Base-by-base conservation (phyloP, 2,329 filamentous ascomycete species). In the Colletotrichum tanaceti region DNA sequence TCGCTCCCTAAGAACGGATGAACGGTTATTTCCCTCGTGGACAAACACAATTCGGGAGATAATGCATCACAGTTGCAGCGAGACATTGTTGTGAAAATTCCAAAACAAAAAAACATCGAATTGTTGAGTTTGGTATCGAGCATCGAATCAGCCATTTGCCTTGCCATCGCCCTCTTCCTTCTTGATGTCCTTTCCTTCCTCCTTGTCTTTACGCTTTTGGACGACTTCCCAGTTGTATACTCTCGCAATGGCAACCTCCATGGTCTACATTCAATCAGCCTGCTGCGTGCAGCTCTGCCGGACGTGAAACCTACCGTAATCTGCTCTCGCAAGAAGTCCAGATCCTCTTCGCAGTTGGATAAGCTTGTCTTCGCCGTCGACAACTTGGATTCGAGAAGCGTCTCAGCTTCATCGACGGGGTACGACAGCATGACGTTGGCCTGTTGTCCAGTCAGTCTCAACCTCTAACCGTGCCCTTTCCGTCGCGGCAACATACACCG, bases 141-240 rank as follows among this genome's bases (percentile, higher is more conserved):
- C 14, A 63, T 47, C 54, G 22, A 1, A 39, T 74, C 68, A 78
- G 24, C 73, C 77, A 55, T 76, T 76, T 2, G 78, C 73, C 71
- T 79, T 77, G 58, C 78, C 77, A 39, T 77, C 76, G 41, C 79
- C 81, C 70, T 82, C 81, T 52, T 75, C 76, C 55, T 80, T 79
- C 68, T 80, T 77, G 57, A 78, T 76, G 50, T 77, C 78, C 67
- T 81, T 79, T 59, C 83, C 89, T 71, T 89, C 87, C 46, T 91
- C 90, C 79, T 94, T 96, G 70, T 97, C 94, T 84, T 97, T 98
- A 74, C 96, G 87, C 81, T 97, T 93, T 84, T 97, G 93, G 50
- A 95, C 93, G 5, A 99, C 94, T 76, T 99, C 96, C 95, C 96
- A 98, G 80, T 99, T 99, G 81, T 99, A 98, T n/a, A 99, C 94